A percentile compares a stretch with the other conserved stretches of the same genome.
Conservation (phyloP, 1,284 basidiomycete species). For the Fomes fomentarius region DNA sequence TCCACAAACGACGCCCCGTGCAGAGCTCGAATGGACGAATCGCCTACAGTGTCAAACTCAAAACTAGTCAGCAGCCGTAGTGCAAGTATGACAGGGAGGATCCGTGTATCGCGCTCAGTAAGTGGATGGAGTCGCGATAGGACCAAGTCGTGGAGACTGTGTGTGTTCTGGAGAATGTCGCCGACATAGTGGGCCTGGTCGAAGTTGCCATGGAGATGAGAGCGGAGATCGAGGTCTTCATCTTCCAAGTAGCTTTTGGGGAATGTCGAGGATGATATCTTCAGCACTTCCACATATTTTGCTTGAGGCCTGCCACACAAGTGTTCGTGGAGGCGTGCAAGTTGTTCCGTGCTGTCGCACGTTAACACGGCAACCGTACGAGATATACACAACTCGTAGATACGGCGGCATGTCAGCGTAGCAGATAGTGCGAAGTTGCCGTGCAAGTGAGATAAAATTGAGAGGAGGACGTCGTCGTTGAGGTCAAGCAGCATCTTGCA, state of each 20-base stretch:
- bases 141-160: neutral
- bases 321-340: too few relatives aligned
- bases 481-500: too few relatives aligned
- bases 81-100: neutral
- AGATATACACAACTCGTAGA: too few relatives aligned
- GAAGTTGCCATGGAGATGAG: neutral
- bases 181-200: neutral
- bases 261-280: too few relatives aligned
- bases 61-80: neutral
- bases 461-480: too few relatives aligned
- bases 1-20: neutral
- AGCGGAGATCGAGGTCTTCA: neutral
- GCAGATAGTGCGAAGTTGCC: too few relatives aligned
- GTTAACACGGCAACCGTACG: too few relatives aligned
- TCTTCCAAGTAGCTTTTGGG: neutral
- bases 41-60: neutral
- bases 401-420: too few relatives aligned
- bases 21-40: neutral
- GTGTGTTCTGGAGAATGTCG: neutral
- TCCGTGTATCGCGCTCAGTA: neutral
- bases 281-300: too few relatives aligned
- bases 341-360: too few relatives aligned
- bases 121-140: neutral
- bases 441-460: too few relatives aligned
- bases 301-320: too few relatives aligned